Evolutionary conservation across 768 basidiomycete species (phyloP), one percentile per base, ranked within the genome.

Genomic region (Botryobasidium botryosum): DNA sequence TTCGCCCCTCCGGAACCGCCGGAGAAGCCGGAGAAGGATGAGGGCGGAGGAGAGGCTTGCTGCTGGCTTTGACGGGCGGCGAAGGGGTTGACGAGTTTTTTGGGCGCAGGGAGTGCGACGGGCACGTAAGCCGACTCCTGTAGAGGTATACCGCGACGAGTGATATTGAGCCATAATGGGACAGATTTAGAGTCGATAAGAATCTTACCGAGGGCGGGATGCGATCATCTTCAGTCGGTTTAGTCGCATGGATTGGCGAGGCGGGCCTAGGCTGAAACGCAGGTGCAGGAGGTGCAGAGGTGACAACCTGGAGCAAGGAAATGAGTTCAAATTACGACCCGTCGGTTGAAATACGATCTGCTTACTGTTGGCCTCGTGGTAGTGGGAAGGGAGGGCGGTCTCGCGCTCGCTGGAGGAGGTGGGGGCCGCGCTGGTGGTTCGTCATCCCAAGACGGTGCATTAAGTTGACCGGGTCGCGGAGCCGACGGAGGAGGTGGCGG

Each of bases 61-160:
- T 62, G n/a, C 64, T 50, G 46, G 74, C 69, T 44, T 70, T 68
- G 3, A 12, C 55, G 50, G 35, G 71, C 68, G 6, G 75, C 74
- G 52, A 87, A 87, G 1, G 81, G 82, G 57, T 88, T 92, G 52
- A 65, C 80, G 42, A 97, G 69, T 60, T 79, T 96, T 61, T 79
- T 88, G 0, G 92, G 92, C 20, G 79, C 70, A 18, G 76, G 71
- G 6, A 97, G 68, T 42, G 73, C 72, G 48, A 97, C 86, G 2
- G 92, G 92, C 1, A 78, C 83, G 57, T 90, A 96, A 0, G 79
- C 71, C 0, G 88, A 86, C 40, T 88, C 83, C 63, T 66, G 33
- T 13, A n/a, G 15, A 7, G 12, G 28, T 27, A 33, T 10, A 2
- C 27, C 25, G 24, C 10, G 17, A 35, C 15, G 15, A 47, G 48